Base-by-base conservation (phyloP, 148 eudicot genomes). In the Drosera capensis region DNA sequence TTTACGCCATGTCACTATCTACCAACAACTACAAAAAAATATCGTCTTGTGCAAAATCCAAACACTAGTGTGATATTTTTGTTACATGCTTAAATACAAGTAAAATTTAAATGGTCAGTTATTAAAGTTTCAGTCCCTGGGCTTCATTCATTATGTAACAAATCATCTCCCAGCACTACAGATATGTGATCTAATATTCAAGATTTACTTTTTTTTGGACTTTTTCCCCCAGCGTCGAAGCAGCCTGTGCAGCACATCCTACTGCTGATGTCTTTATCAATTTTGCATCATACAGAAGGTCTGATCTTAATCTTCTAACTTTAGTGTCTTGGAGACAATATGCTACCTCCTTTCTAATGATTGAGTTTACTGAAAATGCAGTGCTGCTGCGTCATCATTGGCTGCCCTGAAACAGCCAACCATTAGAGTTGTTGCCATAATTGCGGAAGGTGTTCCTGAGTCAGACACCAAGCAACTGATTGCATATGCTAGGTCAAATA, bases 271-370 rank as follows among this genome's bases (percentile, higher is more conserved):
- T 90, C 43, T 90, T 90, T 25, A 90, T 90, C 44, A 90, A 90
- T 67, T 90, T 90, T 58, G 99, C 99, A 63, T 90, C 99, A 42
- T 90, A 35, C 44, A 85, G 99, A 74, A 90, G 99, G 99, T 90
- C 45, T 36, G 65, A 47, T 15, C 19, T 45, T 17, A 5, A 13
- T 19, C 3, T 14, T 30, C 23, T 19, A 20, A 18, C 38, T 14
- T 4, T 18, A 41, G 14, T 17, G 8, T 15, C 11, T 41, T 23
- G 16, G 30, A 45, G 28, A 14, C 2, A 3, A 41, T 41, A 8
- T 41, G 5, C 11, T 41, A 22, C 0, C 8, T 45, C 11, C 23
- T 17, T 9, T 17, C 7, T 51, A 38, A 3, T 28, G 12, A 36
- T 46, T 41, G 26, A 46, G 13, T 41, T 52, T 15, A 16, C 8